Evolutionary conservation across 352 stramenopile genomes (phyloP).

Genomic region (Phytophthora meadii): DNA sequence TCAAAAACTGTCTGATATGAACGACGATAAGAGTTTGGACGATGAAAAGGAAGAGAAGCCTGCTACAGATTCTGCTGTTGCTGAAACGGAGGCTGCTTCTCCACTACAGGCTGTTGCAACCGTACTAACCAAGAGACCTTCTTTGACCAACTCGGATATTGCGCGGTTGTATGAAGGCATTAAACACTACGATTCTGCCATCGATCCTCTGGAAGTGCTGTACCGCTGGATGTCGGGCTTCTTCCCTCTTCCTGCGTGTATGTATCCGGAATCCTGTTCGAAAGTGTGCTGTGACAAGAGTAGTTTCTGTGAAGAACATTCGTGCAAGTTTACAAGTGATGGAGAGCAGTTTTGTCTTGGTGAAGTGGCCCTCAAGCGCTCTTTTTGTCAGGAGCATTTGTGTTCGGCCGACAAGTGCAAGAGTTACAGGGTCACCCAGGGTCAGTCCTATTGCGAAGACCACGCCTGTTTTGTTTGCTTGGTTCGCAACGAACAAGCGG

Average conservation of each 20-base stretch:
- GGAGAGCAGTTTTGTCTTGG: slow-evolving; percentile 34
- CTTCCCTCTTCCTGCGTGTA: slow-evolving; percentile 50
- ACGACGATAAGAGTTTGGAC: neutral
- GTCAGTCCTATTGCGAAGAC: slow-evolving; percentile 51
- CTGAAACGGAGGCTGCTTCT: neutral
- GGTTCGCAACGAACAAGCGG: slow-evolving; percentile 14
- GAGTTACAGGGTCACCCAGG: slow-evolving; percentile 31
- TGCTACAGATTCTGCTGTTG: neutral
- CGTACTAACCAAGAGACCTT: slow-evolving; percentile 18
- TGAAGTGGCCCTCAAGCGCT: slow-evolving; percentile 29
- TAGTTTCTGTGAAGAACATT: slow-evolving; percentile 44
- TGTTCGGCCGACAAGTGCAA: slow-evolving; percentile 51
- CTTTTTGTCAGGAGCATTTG: slow-evolving; percentile 57
- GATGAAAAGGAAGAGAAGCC: slow-evolving; percentile 9
- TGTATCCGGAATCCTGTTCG: slow-evolving; percentile 38
- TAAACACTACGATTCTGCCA: slow-evolving; percentile 60
- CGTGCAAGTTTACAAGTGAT: slow-evolving; percentile 38
- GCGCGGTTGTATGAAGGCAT: slow-evolving; percentile 51
- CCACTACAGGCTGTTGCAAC: slow-evolving; percentile 1
- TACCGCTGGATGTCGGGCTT: slow-evolving; percentile 68
- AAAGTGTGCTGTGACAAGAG: slow-evolving; percentile 37
- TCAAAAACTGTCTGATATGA: slow-evolving; percentile 16
- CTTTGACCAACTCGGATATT: slow-evolving; percentile 43
- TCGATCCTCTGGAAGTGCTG: slow-evolving; percentile 63
- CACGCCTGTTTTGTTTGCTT: slow-evolving; percentile 75